Evolutionary conservation across 148 eudicot species (phyloP).

Genomic region (Pharnaceum exiguum): DNA sequence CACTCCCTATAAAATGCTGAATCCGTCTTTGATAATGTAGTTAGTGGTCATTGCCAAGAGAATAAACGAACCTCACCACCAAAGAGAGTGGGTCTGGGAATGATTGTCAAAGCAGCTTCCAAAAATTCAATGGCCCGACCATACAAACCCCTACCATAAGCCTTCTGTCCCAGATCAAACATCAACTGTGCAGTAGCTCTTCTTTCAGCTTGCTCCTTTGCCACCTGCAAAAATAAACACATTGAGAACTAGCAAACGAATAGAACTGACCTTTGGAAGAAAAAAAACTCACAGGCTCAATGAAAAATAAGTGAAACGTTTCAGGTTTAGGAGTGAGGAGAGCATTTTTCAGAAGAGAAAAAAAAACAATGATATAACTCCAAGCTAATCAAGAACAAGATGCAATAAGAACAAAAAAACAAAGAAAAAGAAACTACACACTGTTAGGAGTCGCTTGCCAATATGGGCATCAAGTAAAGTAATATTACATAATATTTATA

Average conservation of each 20-base stretch:
- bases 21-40: conserved; percentile 6
- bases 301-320: too few species aligned
- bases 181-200: conserved; percentile 88
- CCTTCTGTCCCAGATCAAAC: conserved; percentile 98
- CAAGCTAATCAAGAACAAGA: too few species aligned
- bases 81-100: conserved; percentile 76
- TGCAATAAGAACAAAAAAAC: too few species aligned
- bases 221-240: conserved; percentile 47
- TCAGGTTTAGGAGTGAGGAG: too few species aligned
- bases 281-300: not conserved
- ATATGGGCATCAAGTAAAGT: too few species aligned
- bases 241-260: not conserved
- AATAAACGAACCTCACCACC: conserved; percentile 94
- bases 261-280: not conserved
- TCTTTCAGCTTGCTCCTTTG: conserved; percentile 94
- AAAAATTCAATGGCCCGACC: conserved; percentile 83
- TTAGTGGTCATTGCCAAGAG: not conserved
- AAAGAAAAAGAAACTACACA: too few species aligned
- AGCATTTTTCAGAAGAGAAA: too few species aligned
- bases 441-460: too few species aligned
- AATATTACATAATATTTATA: too few species aligned
- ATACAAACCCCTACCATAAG: conserved; percentile 92
- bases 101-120: conserved; percentile 92
- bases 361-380: too few species aligned
- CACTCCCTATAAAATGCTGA: not conserved